Evolutionary conservation across 495 filamentous ascomycete genomes (phyloP), one percentile per base, ranked within the genome.

Genomic region (Penicillium fimorum): DNA sequence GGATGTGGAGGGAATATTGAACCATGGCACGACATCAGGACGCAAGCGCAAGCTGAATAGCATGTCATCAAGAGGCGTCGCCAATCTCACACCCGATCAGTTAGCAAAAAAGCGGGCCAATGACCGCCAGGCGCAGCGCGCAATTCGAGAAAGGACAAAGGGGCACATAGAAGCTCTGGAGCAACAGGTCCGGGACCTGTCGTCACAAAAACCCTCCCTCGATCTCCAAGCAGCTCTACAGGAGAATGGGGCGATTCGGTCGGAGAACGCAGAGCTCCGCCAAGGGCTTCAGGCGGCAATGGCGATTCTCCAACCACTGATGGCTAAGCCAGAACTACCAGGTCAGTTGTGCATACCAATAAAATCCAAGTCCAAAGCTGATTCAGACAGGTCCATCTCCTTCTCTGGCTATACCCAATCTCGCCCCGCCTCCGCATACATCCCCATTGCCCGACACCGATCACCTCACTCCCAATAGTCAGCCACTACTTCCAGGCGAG

Each of bases 61-160:
- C 59, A 70, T 74, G 9, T 85, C 82, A n/a, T 81, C 83, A 25
- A 77, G 87, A 53, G 86, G 86, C 38, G 87, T 91, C 18, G 84
- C 86, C 50, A 89, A 85, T 55, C 80, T 91, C 57, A 88, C 85
- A 12, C 82, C 84, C n/a, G 80, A 84, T 24, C 87, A 91, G 66
- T 76, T 89, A 46, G 85, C 81, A 7, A 83, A 87, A 65, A 96
- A 96, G 71, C 82, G 91, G 53, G 90, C 89, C 64, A 95, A 95
- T 70, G 91, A 96, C 67, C 83, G 91, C 40, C 89, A 92, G 71
- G 91, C 91, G 17, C 91, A 96, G 69, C 83, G 89, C 47, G 89
- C 89, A 17, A 96, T 95, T 55, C 81, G 91, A 15, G 86, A 90
- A 62, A 80, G 91, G 55, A 95, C 87, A 11, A 92, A 91, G 62